phyloP scores from a whole-genome alignment of 768 basidiomycete genomes.

The Russula abietina region DNA sequence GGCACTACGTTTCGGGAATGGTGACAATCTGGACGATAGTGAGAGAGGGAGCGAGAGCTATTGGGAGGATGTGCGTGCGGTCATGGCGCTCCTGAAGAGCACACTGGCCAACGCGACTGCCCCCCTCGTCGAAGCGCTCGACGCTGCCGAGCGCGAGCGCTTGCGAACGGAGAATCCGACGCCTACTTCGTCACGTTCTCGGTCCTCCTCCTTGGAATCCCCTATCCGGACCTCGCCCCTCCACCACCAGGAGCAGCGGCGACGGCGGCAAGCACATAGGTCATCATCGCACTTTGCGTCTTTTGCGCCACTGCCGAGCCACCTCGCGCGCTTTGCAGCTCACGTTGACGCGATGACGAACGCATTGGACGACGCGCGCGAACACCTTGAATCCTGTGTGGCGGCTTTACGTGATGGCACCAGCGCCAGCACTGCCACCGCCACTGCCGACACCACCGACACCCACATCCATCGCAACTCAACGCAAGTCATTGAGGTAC shows the following conservation, averaged over 20 bases:
- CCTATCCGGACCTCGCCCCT: neutral
- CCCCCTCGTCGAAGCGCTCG: constrained; percentile 56
- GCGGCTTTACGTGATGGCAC: constrained; percentile 41
- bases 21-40: constrained; percentile 27
- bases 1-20: constrained; percentile 59
- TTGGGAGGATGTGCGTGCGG: constrained; percentile 78
- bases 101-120: constrained; percentile 61
- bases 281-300: constrained; percentile 34
- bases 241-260: neutral
- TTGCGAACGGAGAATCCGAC: constrained; percentile 48
- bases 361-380: constrained; percentile 66
- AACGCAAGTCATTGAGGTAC: constrained; percentile 27
- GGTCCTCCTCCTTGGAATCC: constrained; percentile 1
- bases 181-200: constrained; percentile 22
- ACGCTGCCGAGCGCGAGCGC: constrained; percentile 49
- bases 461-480: no score
- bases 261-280: constrained; percentile 6
- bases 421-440: neutral
- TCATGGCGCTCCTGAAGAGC: constrained; percentile 63
- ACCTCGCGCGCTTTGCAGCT: constrained; percentile 60
- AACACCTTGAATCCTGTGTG: constrained; percentile 60
- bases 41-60: constrained; percentile 42
- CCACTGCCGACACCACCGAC: neutral
- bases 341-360: constrained; percentile 67
- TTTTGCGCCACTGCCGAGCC: constrained; percentile 72